Conservation (phyloP, 768 basidiomycete species). For the Favolaschia claudopus region DNA sequence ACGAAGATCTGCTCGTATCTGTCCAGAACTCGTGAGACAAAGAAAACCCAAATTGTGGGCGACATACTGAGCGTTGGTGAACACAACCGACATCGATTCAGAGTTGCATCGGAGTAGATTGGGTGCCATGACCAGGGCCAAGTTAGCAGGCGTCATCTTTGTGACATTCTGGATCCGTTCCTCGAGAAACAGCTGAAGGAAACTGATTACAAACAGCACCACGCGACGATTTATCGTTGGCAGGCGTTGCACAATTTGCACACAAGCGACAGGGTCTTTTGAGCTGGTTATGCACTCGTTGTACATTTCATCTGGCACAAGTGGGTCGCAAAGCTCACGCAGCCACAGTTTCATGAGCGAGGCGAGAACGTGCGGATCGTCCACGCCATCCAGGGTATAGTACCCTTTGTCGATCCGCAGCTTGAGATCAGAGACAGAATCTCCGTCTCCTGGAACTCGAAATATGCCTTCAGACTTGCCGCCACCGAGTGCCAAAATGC, state of each 20-base stretch:
- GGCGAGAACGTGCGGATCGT: slow-evolving; percentile 90
- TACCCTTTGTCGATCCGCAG: slow-evolving; percentile 90
- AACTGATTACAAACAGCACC: slow-evolving; percentile 87
- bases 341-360: slow-evolving; percentile 94
- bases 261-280: slow-evolving; percentile 70
- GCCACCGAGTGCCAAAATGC: slow-evolving; percentile 89
- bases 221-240: slow-evolving; percentile 90
- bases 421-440: slow-evolving; percentile 88
- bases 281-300: slow-evolving; percentile 84
- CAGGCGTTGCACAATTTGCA: slow-evolving; percentile 76
- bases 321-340: slow-evolving; percentile 90
- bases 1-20: slow-evolving; percentile 93
- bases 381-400: slow-evolving; percentile 88
- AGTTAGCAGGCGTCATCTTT: slow-evolving; percentile 90
- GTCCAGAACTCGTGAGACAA: slow-evolving; percentile 7
- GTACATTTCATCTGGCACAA: slow-evolving; percentile 90
- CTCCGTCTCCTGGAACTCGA: slow-evolving; percentile 89
- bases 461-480: slow-evolving; percentile 90
- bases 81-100: slow-evolving; percentile 87
- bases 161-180: slow-evolving; percentile 75
- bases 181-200: slow-evolving; percentile 88
- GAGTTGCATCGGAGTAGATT: slow-evolving; percentile 88
- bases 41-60: too few species aligned
- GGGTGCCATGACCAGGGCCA: slow-evolving; percentile 92
- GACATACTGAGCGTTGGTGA: slow-evolving; percentile 94